phyloP scores from a whole-genome alignment of 1,284 basidiomycete genomes.

The Pseudozyma sp. region DNA sequence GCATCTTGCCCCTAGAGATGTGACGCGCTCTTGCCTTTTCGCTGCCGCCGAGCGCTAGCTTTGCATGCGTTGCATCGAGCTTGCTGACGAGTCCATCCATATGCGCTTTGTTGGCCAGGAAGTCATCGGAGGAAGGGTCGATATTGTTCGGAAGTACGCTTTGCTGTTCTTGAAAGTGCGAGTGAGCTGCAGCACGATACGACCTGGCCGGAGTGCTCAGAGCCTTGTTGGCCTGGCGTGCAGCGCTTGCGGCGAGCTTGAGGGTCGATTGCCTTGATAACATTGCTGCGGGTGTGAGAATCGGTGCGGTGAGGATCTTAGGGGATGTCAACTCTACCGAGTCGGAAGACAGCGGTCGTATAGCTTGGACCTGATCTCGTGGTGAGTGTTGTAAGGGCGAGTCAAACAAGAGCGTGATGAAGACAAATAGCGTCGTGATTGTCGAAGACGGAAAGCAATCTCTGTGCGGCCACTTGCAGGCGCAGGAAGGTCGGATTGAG shows the following conservation, averaged over 20 bases:
- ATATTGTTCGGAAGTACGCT: conserved; percentile 59
- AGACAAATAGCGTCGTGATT: too few species aligned
- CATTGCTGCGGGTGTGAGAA: conserved; percentile 4
- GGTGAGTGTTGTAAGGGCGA: too few species aligned
- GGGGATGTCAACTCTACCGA: background rate
- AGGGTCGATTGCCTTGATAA: conserved; percentile 11
- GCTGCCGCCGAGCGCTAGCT: conserved; percentile 70
- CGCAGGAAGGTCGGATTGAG: too few species aligned
- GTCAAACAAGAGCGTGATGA: too few species aligned
- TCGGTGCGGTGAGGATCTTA: background rate
- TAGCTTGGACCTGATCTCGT: too few species aligned
- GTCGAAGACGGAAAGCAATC: too few species aligned
- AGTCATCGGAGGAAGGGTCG: conserved; percentile 48
- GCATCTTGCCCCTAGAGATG: conserved; percentile 81
- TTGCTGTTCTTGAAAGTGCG: conserved; percentile 38
- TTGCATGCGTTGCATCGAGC: conserved; percentile 52
- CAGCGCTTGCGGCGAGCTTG: conserved; percentile 14
- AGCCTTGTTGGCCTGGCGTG: conserved; percentile 7
- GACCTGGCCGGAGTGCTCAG: conserved; percentile 4
- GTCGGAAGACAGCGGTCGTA: background rate
- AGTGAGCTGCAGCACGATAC: conserved; percentile 36
- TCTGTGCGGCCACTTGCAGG: too few species aligned
- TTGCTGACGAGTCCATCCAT: conserved; percentile 58
- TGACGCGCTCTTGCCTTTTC: conserved; percentile 81
- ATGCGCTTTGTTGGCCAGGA: conserved; percentile 51